Evolutionary conservation across 148 eudicot genomes (phyloP), one percentile per base, ranked within the genome.

Genomic region (Rhododendron mucronatum): DNA sequence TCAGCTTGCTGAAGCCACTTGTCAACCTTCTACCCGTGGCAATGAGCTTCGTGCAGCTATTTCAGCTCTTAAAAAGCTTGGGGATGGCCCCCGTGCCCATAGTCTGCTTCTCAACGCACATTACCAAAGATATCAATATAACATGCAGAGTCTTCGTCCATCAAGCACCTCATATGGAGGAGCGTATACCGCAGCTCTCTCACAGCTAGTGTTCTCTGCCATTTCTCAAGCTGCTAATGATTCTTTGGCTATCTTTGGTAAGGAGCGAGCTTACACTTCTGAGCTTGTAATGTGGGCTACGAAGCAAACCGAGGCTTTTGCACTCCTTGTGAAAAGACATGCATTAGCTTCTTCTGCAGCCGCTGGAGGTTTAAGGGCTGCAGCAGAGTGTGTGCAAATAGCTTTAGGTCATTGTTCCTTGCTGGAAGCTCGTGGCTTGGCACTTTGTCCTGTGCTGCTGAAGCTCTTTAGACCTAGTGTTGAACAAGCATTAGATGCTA

Each of bases 101-200:
- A 92, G 90, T 84, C 89, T 95, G 86, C 95, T 95, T 48, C 99
- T 97, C 59, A 93, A 90, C 90, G 99, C 98, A 80, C 98, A 95
- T 92, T 91, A 92, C 83, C 99, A 94, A 87, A 90, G 97, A 85
- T 94, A 92, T 88, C 96, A 94, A 85, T 92, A 91, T 90, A 97
- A 92, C 89, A 92, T 94, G 99, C 97, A 94, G 88, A 92, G 92
- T 81, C 96, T 95, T 86, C 98, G 96, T 81, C 99, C 99, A 81
- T 95, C 99, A 87, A 95, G 94, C 91, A 95, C 98, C 88, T 97
- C 99, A 69, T 97, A 97, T 90, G 98, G 99, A 88, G 99, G 99
- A 90, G 99, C 99, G 86, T 95, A 97, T 87, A 97, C 98, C n/a
- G 98, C 99, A 78, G 99, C 99, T 21, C 95, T 97, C 61, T 94